phyloP scores from a whole-genome alignment of 176 grass and related monocot species.

The Musa troglodytarum region DNA sequence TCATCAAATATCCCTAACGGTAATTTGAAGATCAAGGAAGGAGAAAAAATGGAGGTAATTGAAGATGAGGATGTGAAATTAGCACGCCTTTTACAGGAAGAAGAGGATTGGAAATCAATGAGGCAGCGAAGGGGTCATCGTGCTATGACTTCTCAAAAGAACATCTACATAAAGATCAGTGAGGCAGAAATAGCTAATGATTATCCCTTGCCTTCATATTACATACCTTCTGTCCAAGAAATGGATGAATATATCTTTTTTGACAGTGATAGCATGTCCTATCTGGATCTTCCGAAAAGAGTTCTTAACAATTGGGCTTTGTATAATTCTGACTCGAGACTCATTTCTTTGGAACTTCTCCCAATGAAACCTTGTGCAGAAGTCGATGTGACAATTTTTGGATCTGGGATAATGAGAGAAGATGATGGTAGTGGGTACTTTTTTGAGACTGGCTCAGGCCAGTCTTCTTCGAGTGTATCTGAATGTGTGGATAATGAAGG shows the following conservation, averaged over 20 bases:
- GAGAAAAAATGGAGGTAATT: slow-evolving; percentile 29
- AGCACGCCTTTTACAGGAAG: slow-evolving; percentile 82
- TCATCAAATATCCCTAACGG: slow-evolving; percentile 40
- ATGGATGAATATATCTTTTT: slow-evolving; percentile 95
- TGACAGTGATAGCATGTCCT: slow-evolving; percentile 61
- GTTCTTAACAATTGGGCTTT: slow-evolving; percentile 90
- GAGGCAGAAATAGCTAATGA: slow-evolving; percentile 96
- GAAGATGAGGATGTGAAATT: slow-evolving; percentile 78
- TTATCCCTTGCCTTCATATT: slow-evolving; percentile 92
- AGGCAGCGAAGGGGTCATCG: slow-evolving; percentile 59
- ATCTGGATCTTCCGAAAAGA: slow-evolving; percentile 74
- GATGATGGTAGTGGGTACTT: slow-evolving; percentile 81
- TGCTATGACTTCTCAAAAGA: slow-evolving; percentile 49
- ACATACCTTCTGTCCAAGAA: slow-evolving; percentile 74
- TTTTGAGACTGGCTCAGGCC: slow-evolving; percentile 31
- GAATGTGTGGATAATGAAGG: slow-evolving; percentile 38
- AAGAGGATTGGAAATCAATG: slow-evolving; percentile 97
- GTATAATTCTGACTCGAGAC: slow-evolving; percentile 92
- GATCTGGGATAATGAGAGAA: slow-evolving; percentile 91
- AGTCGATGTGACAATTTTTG: slow-evolving; percentile 86
- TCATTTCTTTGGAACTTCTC: slow-evolving; percentile 85
- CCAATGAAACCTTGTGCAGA: slow-evolving; percentile 88
- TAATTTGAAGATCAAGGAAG: slow-evolving; percentile 72
- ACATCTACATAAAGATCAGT: slow-evolving; percentile 96
- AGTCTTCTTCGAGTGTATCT: slow-evolving; percentile 35